These are phyloP conservation scores for Leishmania arabica DNA, from an alignment of 208 protist species.

Conservation along the genomic window DNA sequence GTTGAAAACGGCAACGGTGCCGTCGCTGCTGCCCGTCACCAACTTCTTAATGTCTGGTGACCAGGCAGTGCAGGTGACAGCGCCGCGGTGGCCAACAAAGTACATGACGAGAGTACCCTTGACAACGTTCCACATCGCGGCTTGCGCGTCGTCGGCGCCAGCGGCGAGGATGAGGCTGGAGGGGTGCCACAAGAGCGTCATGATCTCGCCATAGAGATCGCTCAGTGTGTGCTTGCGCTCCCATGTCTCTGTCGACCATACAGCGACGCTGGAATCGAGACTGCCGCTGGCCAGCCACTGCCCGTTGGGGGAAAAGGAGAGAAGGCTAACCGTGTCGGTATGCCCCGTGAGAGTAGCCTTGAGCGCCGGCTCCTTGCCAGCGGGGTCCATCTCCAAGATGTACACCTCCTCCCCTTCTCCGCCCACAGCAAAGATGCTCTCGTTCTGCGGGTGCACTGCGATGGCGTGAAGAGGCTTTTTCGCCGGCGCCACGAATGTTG, in stretches of 20 bases:
- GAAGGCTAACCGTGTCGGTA: constrained; percentile 80
- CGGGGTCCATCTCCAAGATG: constrained; percentile 37
- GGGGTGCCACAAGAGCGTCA: constrained; percentile 93
- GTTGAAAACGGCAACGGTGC: constrained; percentile 89
- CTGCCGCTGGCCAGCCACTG: constrained; percentile 75
- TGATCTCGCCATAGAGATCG: constrained; percentile 85
- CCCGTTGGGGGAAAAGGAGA: constrained; percentile 84
- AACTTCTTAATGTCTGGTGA: constrained; percentile 88
- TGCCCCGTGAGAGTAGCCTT: constrained; percentile 61
- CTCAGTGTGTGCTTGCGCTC: constrained; percentile 66
- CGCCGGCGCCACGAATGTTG: constrained; percentile 50
- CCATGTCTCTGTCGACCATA: constrained; percentile 89
- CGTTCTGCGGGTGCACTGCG: constrained; percentile 43
- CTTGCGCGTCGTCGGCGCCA: constrained; percentile 89
- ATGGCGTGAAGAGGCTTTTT: constrained; percentile 70
- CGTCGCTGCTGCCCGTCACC: constrained; percentile 92
- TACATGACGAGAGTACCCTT: constrained; percentile 90
- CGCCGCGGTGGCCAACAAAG: constrained; percentile 91
- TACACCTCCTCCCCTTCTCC: constrained; percentile 83
- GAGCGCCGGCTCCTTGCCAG: constrained; percentile 13
- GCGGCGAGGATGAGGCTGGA: constrained; percentile 90
- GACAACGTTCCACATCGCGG: constrained; percentile 94
- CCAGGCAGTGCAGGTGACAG: constrained; percentile 86
- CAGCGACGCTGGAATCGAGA: constrained; percentile 63
- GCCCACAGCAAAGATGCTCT: constrained; percentile 54